Evolutionary conservation across 768 basidiomycete genomes (phyloP).

Genomic region (Phylloporus arenicola): DNA sequence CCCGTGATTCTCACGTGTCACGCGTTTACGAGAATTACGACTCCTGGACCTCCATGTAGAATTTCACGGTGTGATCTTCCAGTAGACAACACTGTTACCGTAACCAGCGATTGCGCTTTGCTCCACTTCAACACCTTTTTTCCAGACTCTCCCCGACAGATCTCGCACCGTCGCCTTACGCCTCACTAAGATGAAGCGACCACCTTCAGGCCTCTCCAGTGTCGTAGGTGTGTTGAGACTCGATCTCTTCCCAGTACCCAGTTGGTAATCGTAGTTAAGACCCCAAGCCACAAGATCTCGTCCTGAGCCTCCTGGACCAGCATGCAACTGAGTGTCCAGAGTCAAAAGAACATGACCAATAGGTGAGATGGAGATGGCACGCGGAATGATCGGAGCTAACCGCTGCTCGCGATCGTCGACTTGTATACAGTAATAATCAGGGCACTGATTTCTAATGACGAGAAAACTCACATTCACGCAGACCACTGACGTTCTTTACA

Average conservation of each 20-base stretch:
- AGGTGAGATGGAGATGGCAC: conserved; percentile 61
- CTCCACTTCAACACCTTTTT: conserved; percentile 54
- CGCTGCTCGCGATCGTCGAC: conserved; percentile 58
- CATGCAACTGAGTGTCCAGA: conserved; percentile 53
- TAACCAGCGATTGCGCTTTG: conserved; percentile 61
- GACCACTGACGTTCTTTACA: conserved; percentile 75
- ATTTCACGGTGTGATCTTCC: conserved; percentile 43
- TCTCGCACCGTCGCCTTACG: conserved; percentile 53
- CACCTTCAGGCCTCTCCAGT: conserved; percentile 47
- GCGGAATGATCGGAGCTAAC: conserved; percentile 61
- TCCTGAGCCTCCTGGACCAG: conserved; percentile 46
- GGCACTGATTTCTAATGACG: not conserved
- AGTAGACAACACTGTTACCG: conserved; percentile 62
- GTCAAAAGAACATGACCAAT: conserved; percentile 74
- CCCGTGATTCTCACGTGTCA: conserved; percentile 19
- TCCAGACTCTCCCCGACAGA: conserved; percentile 56
- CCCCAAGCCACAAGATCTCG: conserved; percentile 74
- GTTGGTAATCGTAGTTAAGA: conserved; percentile 64
- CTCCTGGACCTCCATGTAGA: not conserved
- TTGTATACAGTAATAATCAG: conserved; percentile 27
- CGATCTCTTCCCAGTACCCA: conserved; percentile 68
- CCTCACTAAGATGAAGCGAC: conserved; percentile 53
- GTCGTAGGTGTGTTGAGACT: conserved; percentile 51
- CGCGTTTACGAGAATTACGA: conserved; percentile 5
- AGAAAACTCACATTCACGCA: conserved; percentile 72